A percentile compares a stretch with the other conserved stretches of the same genome.
Evolutionary conservation across 73 alveolate species (phyloP).

Genomic region (Paramecium pentaurelia): DNA sequence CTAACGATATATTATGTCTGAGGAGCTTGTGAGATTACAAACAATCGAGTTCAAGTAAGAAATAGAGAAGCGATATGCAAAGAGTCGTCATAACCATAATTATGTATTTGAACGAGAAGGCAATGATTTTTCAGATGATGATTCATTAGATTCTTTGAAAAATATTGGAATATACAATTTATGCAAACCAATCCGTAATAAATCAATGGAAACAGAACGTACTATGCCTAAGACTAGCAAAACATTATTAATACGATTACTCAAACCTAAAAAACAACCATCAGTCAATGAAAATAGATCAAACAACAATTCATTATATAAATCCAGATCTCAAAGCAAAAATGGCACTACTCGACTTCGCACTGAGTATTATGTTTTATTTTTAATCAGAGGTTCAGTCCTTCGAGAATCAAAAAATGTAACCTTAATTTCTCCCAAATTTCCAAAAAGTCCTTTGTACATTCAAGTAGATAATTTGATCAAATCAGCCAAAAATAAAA

Average conservation of each 20-base stretch:
- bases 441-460: background rate
- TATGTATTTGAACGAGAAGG: background rate
- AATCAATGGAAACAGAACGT: background rate
- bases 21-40: background rate
- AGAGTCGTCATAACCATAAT: background rate
- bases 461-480: background rate
- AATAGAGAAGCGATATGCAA: background rate
- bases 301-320: background rate
- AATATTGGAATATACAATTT: background rate
- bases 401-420: background rate
- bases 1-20: background rate
- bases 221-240: background rate
- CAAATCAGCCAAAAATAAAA: background rate
- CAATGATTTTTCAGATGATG: conserved; percentile 15
- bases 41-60: conserved; percentile 18
- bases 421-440: background rate
- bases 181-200: background rate
- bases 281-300: background rate
- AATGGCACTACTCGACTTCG: background rate
- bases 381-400: conserved; percentile 29
- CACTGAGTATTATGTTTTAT: conserved; percentile 25
- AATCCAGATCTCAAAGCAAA: background rate
- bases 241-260: background rate
- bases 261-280: background rate
- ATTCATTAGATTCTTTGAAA: conserved; percentile 8